Evolutionary conservation across 2,329 filamentous ascomycete species (phyloP), one percentile per base, ranked within the genome.

Genomic region (Chrysosphaeria jannelii): DNA sequence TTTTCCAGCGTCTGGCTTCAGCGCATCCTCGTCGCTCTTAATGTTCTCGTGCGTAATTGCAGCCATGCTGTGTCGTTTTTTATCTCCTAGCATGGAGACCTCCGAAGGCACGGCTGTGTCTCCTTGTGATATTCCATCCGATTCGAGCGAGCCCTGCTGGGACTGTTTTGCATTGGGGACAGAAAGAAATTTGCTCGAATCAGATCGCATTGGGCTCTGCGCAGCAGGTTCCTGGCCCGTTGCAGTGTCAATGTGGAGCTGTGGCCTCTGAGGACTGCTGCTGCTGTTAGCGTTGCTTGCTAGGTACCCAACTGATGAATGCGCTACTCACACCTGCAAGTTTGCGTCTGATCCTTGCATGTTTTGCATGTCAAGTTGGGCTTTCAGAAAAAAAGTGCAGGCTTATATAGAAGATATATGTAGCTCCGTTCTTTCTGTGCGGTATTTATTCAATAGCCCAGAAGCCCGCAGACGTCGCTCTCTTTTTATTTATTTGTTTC

Each of bases 1-100:
- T 24, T 65, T 71, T 5, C 72, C 71, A 18, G 61, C 54, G 37
- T 88, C 75, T 0, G 76, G 71, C 23, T 53, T 61, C 29, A 90
- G 46, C 0, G 75, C 75, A 30, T 67, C 57, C 21, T 58, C 45
- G 27, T 72, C 64, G 26, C 54, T 59, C 34, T 65, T 56, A 18
- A 75, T 53, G 27, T 53, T 52, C 12, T 53, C 46, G 30, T 55
- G 51, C 19, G 47, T 35, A 8, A 20, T 8, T 6, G 10, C 25
- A 10, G 33, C 33, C 20, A 31, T 43, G 29, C 30, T 13, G 9
- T 8, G 9, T 10, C 14, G 23, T 12, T 14, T 13, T 12, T 14
- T n/a, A n/a, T n/a, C n/a, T n/a, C n/a, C n/a, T n/a, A n/a, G 38
- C 33, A 25, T 32, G 26, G 35, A 43, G 16, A 18, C 16, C n/a